Evolutionary conservation across 768 basidiomycete species (phyloP), one percentile per base, ranked within the genome.

Genomic region (Butyriboletus loyo): DNA sequence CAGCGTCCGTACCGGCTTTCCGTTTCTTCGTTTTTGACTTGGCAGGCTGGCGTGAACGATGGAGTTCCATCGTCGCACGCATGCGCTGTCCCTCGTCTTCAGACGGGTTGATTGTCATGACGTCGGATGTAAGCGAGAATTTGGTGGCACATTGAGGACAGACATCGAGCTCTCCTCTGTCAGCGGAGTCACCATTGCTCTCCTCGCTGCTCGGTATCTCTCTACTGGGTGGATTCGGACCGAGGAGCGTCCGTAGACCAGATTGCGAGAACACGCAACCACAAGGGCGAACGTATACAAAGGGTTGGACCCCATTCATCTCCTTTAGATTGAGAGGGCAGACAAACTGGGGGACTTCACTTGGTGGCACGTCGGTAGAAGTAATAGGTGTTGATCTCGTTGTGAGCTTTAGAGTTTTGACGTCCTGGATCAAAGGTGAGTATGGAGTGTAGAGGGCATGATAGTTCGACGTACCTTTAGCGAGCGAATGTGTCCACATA

Each of bases 321-420:
- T 97, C 96, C 68, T 92, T 92, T 57, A 91, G 73, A 2, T 87
- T 92, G 46, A 98, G 77, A 1, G 97, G 92, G 73, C 97, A 99
- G 50, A 94, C 84, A 62, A 94, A 98, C 48, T 79, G 81, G 2
- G 89, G 77, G 2, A 67, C 76, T 47, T 79, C 84, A n/a, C 65
- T 66, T 13, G 75, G 63, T 13, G 77, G 66, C 13, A 64, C 52
- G 5, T 79, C 63, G 3, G 72, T 57, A n/a, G 62, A 48, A 1
- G 65, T 40, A 15, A 62, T 27, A 2, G 80, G 73, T 14, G 81
- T 66, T 8, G 91, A 73, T 63, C 95, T 94, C 0, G 79, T 75
- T 0, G 93, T 89, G n/a, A 98, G 75, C 44, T 76, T 86, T 21
- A 99, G 74, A 0, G 84, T 86, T 68, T 86, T 89, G 21, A 97